Evolutionary conservation across 1,284 basidiomycete species (phyloP), one percentile per base, ranked within the genome.

Genomic region (Microbotryomycetes sp.): DNA sequence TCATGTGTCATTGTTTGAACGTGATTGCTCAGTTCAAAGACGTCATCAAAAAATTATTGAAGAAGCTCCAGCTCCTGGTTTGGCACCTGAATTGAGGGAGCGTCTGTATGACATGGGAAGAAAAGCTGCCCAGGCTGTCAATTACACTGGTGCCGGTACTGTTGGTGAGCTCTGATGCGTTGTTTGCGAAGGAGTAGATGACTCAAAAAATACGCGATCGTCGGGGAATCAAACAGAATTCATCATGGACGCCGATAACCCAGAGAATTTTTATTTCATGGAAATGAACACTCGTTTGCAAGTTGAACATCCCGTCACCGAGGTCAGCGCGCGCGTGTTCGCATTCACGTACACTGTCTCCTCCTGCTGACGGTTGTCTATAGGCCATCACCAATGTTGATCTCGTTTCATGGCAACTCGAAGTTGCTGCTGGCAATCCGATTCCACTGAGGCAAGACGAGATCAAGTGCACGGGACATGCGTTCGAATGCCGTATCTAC

Each of bases 401-500:
- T 72, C 82, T 97, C 5, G 92, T 96, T 6, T 86, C 92, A 76
- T 94, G 92, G 92, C 92, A 97, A 75, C 79, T 97, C 23, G 86
- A 89, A 78, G 86, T 93, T 28, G 91, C 93, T 14, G 86, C 87
- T 3, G 92, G 92, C 0, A 94, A 94, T 74, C 80, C 84, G 0
- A 81, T 97, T 23, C 89, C 91, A 6, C 78, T 92, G 42, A 72
- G 76, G 0, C 92, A 96, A 77, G 80, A 82, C 0, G 79, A 86
- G 36, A 86, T 97, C 58, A 87, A 86, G 22, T 85, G 90, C 59
- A 83, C 88, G 4, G 92, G 93, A 2, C 92, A 96, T 71, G 88
- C 92, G 0, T 96, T 96, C 70, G 92, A 96, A 77, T 92, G 91
- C 15, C 84, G 92, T n/a, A 93, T 97, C 69, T 97, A 97, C 74